phyloP scores from a whole-genome alignment of 225 moss, liverwort and hornwort species.

The Asterella californica region DNA sequence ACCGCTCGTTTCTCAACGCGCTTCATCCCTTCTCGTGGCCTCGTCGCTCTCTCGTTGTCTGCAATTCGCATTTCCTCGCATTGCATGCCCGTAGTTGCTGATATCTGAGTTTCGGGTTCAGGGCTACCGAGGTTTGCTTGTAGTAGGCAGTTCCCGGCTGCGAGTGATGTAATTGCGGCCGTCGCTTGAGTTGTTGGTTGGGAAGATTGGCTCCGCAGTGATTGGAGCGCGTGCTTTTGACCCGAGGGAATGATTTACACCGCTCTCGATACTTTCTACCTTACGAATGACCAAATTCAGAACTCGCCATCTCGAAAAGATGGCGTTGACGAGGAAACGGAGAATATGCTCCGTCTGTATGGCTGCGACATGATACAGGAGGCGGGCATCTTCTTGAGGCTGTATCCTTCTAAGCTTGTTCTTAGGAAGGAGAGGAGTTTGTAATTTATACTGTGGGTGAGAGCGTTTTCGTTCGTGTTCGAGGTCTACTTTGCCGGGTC shows the following conservation, averaged over 20 bases:
- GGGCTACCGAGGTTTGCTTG: neutral
- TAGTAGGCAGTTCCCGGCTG: no score
- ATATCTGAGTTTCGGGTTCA: neutral
- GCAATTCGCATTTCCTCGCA: neutral
- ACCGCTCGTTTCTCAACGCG: neutral
- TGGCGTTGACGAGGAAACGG: slow-evolving; percentile 80
- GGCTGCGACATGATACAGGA: slow-evolving; percentile 97
- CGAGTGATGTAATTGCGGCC: neutral
- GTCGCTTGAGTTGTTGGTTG: neutral
- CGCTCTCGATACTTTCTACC: slow-evolving; percentile 94
- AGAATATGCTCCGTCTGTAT: slow-evolving; percentile 69
- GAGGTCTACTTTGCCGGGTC: neutral
- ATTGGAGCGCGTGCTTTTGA: slow-evolving; percentile 19
- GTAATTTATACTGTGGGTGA: neutral
- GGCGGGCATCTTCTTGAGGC: slow-evolving; percentile 80
- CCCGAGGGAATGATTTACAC: slow-evolving; percentile 88
- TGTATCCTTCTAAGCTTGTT: slow-evolving; percentile 46
- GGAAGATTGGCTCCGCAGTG: neutral
- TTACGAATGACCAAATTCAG: slow-evolving; percentile 74
- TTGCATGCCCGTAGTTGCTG: neutral
- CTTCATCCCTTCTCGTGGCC: neutral
- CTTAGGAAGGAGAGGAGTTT: neutral
- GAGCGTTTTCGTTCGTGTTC: neutral
- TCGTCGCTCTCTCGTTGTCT: neutral
- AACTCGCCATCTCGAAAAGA: slow-evolving; percentile 92